A percentile compares a stretch with the other conserved stretches of the same genome.
Evolutionary conservation across 371 early-diverging fungal species (phyloP).

Genomic region (Entomophthora muscae): DNA sequence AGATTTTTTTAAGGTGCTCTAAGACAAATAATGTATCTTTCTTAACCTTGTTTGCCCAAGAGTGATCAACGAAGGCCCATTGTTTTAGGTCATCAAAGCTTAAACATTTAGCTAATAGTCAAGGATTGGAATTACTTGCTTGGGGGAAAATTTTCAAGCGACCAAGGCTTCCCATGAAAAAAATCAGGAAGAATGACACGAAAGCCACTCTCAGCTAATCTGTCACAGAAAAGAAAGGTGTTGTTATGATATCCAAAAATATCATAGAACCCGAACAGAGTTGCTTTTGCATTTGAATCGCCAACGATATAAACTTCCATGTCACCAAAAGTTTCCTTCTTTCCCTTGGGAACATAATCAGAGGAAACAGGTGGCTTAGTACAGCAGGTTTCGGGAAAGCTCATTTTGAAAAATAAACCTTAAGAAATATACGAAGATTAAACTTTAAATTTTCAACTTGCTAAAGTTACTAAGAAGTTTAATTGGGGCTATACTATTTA

Average conservation of each 20-base stretch:
- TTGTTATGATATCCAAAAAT: conserved; percentile 28
- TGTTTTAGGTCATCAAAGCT: background rate
- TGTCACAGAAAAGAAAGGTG: conserved; percentile 41
- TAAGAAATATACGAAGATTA: too few species aligned
- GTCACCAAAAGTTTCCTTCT: conserved; percentile 21
- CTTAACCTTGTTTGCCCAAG: background rate
- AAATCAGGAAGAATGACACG: conserved; percentile 49
- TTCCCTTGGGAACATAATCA: conserved; percentile 31
- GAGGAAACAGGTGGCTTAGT: conserved; percentile 35
- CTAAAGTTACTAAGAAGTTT: too few species aligned
- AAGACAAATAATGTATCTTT: background rate
- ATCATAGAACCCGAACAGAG: conserved; percentile 26
- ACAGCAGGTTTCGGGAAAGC: conserved; percentile 36
- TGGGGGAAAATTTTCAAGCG: conserved; percentile 8
- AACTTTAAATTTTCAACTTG: too few species aligned
- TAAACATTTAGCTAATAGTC: background rate
- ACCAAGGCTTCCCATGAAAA: conserved; percentile 28
- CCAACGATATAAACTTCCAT: conserved; percentile 22
- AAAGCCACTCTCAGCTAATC: conserved; percentile 32
- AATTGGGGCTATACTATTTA: too few species aligned
- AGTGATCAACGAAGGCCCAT: background rate
- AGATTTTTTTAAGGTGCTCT: background rate
- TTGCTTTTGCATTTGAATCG: conserved; percentile 22
- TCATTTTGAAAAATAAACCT: conserved; percentile 24
- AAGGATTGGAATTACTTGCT: conserved; percentile 3